phyloP scores from a whole-genome alignment of 164 flowering plant genomes.

The Euptelea pleiosperma region DNA sequence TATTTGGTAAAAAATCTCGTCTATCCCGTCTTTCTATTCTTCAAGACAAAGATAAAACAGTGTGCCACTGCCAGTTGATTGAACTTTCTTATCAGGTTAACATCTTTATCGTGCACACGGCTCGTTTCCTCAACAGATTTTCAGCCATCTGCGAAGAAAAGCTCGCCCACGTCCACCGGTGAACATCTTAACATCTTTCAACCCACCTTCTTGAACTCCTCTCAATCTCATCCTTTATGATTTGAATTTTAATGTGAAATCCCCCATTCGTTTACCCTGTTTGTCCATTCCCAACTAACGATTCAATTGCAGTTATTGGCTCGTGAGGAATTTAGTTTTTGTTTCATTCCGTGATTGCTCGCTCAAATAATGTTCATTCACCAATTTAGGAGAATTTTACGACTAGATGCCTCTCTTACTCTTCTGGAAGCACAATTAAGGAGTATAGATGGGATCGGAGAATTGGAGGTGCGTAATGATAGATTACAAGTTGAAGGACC shows the following conservation, averaged over 20 bases:
- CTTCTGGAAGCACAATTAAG: conserved; percentile 22
- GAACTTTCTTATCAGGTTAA: conserved; percentile 11
- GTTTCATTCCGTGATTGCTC: too few species aligned
- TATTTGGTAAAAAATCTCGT: conserved; percentile 26
- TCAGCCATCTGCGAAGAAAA: conserved; percentile 18
- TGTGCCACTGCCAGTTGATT: background rate
- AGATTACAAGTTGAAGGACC: background rate
- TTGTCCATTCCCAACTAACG: too few species aligned
- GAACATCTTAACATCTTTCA: too few species aligned
- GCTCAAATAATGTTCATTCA: too few species aligned
- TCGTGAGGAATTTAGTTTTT: too few species aligned
- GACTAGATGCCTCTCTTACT: conserved; percentile 21
- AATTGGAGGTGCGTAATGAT: conserved; percentile 7
- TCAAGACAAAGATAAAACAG: background rate
- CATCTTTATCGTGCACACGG: conserved; percentile 18
- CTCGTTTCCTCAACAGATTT: conserved; percentile 23
- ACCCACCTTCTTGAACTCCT: too few species aligned
- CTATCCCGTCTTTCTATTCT: background rate
- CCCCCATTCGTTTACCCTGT: too few species aligned
- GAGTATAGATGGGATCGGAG: conserved; percentile 13
- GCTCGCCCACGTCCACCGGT: conserved; percentile 21
- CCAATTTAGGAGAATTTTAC: conserved; percentile 15
- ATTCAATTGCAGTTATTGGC: too few species aligned
- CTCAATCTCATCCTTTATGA: too few species aligned
- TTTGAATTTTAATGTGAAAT: too few species aligned